phyloP scores from a whole-genome alignment of 139 green algal species.

The Volvox africanus region DNA sequence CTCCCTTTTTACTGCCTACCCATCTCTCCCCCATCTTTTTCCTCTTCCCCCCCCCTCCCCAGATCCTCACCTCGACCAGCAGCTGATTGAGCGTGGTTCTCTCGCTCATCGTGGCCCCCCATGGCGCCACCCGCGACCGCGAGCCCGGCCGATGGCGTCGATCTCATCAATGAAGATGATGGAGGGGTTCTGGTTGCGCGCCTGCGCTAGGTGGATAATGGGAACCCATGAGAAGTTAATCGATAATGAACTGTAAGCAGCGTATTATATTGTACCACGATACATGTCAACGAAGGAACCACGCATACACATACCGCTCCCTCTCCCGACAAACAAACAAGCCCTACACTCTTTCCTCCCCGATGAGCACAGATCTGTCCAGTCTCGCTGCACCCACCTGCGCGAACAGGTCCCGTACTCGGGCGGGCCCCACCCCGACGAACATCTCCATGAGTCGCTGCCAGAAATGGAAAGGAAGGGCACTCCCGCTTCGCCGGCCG shows the following conservation, averaged over 20 bases:
- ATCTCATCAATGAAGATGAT: constrained; percentile 99
- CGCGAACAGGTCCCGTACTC: constrained; percentile 96
- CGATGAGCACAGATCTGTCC: too few species aligned
- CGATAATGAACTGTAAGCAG: too few species aligned
- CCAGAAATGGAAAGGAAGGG: constrained; percentile 68
- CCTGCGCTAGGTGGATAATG: too few species aligned
- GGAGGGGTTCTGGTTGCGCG: constrained; percentile 84
- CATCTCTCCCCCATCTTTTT: too few species aligned
- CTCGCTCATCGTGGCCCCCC: constrained; percentile 97
- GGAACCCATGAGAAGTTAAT: too few species aligned
- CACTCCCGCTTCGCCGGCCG: constrained; percentile 40
- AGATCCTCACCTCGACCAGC: constrained; percentile 87
- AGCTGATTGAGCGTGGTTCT: constrained; percentile 99
- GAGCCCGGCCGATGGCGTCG: constrained; percentile 90
- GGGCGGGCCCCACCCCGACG: constrained; percentile 91
- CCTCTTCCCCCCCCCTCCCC: too few species aligned
- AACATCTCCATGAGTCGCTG: constrained; percentile 89
- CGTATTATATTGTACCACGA: too few species aligned
- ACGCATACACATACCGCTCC: too few species aligned
- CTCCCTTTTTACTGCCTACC: too few species aligned
- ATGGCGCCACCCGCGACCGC: constrained; percentile 81
- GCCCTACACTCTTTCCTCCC: too few species aligned
- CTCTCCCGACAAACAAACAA: too few species aligned
- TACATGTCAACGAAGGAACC: too few species aligned
- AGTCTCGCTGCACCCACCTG: constrained; percentile 65